Evolutionary conservation across 2,329 filamentous ascomycete genomes (phyloP), one percentile per base, ranked within the genome.

Genomic region (Ceratocystis colombiana): DNA sequence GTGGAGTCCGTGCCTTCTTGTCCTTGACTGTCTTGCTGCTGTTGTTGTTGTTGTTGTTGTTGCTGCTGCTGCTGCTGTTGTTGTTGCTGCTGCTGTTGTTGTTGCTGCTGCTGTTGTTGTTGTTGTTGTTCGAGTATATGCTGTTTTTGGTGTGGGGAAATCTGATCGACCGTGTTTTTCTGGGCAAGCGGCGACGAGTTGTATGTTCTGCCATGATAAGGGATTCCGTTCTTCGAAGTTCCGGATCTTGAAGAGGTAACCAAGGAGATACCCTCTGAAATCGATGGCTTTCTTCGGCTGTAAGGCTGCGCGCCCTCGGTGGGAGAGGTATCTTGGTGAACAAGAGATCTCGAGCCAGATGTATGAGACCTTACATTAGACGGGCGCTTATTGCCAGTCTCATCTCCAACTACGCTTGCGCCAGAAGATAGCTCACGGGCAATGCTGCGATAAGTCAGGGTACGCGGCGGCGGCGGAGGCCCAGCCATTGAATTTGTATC

Each of bases 1-100:
- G 88, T 93, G 0, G 94, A 97, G 71, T 94, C 90, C 0, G 90
- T 91, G 7, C 87, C 87, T 71, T 92, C 86, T 33, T 78, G 71
- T 20, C 75, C 76, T 67, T 82, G 77, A 53, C 73, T 70, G 8
- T 69, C 66, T 44, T 77, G 75, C 8, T 67, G 66, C 1, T 25
- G 28, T 5, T 70, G 64, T 2, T 64, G 68, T n/a, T 71, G 66
- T 2, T 25, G 28, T 5, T 70, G 64, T 2, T 64, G 68, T 15
- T 71, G 69, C 17, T 73, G 71, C 10, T 64, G 68, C 15, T 71
- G 66, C 10, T 64, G 68, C 15, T 71, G 66, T 5, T 25, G 28
- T 41, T 64, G 68, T 2, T 25, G 28, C 3, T 70, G 64, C 2
- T 64, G 68, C 17, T 71, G 66, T 1, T 25, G 28, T 3, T 70